A percentile compares a stretch with the other conserved stretches of the same genome.
phyloP scores from a whole-genome alignment of 371 early-diverging fungal genomes.

The Sanchytrium tribonematis region DNA sequence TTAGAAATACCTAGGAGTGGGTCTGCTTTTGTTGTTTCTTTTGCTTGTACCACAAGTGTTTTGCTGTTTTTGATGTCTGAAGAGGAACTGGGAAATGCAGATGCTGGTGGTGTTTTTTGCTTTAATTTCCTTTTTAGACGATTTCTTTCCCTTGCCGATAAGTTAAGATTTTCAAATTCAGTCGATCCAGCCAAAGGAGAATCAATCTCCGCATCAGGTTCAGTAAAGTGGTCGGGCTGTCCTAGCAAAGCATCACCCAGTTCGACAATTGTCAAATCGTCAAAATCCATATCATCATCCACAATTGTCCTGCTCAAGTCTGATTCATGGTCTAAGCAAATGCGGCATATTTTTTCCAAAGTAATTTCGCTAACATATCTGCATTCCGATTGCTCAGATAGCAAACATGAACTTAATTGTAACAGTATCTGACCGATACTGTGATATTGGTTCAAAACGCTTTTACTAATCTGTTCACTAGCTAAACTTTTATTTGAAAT shows the following conservation, averaged over 20 bases:
- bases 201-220: neutral
- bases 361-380: neutral
- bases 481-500: neutral
- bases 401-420: neutral
- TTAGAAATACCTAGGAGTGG: neutral
- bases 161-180: neutral
- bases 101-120: conserved; percentile 1
- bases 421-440: neutral
- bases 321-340: neutral
- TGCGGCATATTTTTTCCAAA: neutral
- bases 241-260: neutral
- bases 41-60: conserved; percentile 5
- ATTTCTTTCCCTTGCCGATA: conserved; percentile 47
- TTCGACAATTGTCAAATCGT: neutral
- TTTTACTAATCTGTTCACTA: neutral
- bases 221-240: neutral
- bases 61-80: conserved; percentile 9
- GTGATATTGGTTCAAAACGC: neutral
- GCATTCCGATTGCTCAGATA: neutral
- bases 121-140: conserved; percentile 59
- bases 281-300: neutral
- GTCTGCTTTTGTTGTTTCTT: conserved; percentile 1
- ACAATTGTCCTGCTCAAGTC: neutral
- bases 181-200: neutral
- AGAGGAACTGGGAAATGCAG: neutral